Conservation (phyloP, 75 land plant genomes). For the Pinus taeda region DNA sequence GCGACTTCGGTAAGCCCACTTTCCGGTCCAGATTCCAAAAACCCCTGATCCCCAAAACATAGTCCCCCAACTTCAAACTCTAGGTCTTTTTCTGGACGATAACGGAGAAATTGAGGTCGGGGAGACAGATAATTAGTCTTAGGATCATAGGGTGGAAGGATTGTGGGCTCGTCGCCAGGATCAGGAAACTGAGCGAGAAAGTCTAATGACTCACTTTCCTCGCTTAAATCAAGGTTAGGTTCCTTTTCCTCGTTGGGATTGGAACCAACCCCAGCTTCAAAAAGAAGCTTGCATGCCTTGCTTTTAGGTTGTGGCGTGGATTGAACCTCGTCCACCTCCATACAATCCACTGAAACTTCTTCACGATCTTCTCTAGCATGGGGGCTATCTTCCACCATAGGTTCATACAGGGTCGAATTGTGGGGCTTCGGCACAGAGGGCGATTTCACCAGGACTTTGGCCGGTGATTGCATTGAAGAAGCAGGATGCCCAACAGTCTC, state of each 20-base stretch:
- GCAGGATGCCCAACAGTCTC: conserved; percentile 16
- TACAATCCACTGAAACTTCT: neutral
- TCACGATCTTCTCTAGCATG: neutral
- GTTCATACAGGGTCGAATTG: neutral
- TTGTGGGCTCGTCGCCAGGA: conserved; percentile 10
- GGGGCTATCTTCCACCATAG: neutral
- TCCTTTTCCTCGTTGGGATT: too few species aligned
- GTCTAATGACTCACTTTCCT: neutral
- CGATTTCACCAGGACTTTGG: conserved; percentile 14
- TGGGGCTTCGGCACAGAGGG: conserved; percentile 5
- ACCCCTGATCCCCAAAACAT: conserved; percentile 7
- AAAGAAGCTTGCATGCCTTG: neutral
- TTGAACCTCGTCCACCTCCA: neutral
- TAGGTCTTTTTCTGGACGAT: conserved; percentile 41
- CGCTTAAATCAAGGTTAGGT: neutral
- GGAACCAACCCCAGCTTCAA: neutral
- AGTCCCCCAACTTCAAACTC: conserved; percentile 7
- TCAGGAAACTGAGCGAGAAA: conserved; percentile 8
- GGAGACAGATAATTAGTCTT: conserved; percentile 55
- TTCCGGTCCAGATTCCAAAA: conserved; percentile 8
- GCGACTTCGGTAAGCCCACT: neutral
- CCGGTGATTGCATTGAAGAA: neutral
- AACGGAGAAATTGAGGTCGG: conserved; percentile 55
- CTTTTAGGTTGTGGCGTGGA: neutral
- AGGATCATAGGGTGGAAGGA: conserved; percentile 56